Evolutionary conservation across 1,284 basidiomycete genomes (phyloP).

Genomic region (Sporisorium reilianum): DNA sequence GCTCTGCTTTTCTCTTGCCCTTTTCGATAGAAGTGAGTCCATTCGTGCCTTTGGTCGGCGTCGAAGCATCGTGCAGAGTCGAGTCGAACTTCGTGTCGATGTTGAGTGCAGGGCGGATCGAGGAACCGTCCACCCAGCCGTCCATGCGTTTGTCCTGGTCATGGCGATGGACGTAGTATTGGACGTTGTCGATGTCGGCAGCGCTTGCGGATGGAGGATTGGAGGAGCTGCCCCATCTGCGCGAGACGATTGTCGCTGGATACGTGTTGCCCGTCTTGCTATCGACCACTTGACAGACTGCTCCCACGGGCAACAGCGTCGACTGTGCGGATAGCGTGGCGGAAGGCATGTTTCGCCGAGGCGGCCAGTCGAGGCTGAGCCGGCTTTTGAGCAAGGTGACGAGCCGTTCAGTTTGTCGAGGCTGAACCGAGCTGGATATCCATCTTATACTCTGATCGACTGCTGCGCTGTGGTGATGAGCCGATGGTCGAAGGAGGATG

Average conservation of each 20-base stretch:
- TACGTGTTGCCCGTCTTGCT: constrained; percentile 10
- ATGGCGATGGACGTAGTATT: constrained; percentile 47
- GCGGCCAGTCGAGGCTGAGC: neutral
- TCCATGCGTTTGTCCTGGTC: constrained; percentile 52
- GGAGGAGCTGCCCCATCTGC: constrained; percentile 33
- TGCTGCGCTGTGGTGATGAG: neutral
- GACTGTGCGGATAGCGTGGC: constrained; percentile 8
- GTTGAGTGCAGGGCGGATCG: constrained; percentile 6
- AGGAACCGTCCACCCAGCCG: constrained; percentile 39
- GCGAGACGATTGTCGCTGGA: constrained; percentile 27
- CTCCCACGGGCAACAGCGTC: constrained; percentile 25
- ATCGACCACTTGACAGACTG: constrained; percentile 36
- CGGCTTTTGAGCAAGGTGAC: too few species aligned
- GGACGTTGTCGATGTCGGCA: constrained; percentile 20
- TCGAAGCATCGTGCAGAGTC: neutral
- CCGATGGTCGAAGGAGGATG: neutral
- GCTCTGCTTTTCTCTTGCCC: constrained; percentile 37
- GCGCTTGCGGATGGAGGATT: constrained; percentile 12
- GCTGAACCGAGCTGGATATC: neutral
- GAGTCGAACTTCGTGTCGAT: neutral
- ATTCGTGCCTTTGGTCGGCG: constrained; percentile 12
- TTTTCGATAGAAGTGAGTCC: constrained; percentile 18
- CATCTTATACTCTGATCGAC: neutral
- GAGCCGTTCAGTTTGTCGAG: neutral
- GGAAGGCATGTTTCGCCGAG: constrained; percentile 17